These are phyloP conservation scores for Botrytis galanthina DNA, from an alignment of 2,329 filamentous ascomycete species.

Conservation along the genomic window DNA sequence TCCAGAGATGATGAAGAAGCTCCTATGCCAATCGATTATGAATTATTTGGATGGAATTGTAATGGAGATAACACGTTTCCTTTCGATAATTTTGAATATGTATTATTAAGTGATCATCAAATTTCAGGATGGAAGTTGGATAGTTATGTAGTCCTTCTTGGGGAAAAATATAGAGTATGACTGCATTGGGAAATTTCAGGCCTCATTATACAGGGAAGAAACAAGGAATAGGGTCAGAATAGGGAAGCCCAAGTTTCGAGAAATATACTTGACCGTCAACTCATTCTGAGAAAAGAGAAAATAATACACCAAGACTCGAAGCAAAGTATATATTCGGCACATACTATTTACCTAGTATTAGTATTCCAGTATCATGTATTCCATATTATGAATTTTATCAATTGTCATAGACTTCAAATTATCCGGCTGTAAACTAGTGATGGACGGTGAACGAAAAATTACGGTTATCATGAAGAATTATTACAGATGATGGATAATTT, in stretches of 20 bases:
- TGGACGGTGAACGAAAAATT: not conserved
- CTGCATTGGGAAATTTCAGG: not conserved
- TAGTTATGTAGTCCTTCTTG: not conserved
- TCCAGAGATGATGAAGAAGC: not conserved
- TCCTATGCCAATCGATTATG: not conserved
- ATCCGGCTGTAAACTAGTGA: not conserved
- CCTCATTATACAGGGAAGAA: not conserved
- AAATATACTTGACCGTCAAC: not conserved
- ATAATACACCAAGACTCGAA: not conserved
- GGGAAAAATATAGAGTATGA: not conserved
- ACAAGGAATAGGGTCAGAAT: not conserved
- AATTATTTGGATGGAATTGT: not conserved
- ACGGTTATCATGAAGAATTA: not conserved
- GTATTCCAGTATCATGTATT: not conserved
- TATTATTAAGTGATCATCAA: not conserved
- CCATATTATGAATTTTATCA: not conserved
- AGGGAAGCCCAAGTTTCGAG: not conserved
- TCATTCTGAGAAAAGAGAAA: not conserved
- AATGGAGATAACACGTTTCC: not conserved
- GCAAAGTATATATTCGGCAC: not conserved
- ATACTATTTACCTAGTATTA: no score
- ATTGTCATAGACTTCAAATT: not conserved
- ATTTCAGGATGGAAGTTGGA: not conserved
- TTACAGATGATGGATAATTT: not conserved
- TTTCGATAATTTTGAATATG: not conserved